Base-by-base conservation (phyloP, 176 grass and related monocot genomes). In the Alopecurus myosuroides region DNA sequence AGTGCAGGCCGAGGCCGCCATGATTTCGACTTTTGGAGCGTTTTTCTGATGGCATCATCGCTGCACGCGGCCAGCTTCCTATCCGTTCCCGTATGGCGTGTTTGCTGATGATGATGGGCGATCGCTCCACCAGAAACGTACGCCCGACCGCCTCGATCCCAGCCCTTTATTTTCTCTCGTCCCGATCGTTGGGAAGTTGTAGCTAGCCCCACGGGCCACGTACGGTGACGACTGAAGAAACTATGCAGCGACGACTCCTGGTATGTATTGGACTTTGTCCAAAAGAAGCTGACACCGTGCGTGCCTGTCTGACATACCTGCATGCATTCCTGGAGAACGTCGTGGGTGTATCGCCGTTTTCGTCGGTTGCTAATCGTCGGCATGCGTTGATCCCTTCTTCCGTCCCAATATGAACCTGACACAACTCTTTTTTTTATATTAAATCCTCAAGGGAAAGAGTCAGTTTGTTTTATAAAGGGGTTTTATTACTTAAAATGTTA, bases 141-240 rank as follows among this genome's bases (percentile, higher is more conserved):
- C 12, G 65, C 34, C 19, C 11, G 34, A 55, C 3, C 37, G 76
- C 51, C 76, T 77, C 75, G 52, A 77, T 30, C 76, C 18, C 22
- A 35, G 22, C n/a, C 12, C 48, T n/a, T 2, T 31, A n/a, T 6
- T 63, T 79, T 80, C 30, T n/a, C n/a, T 22, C 51, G 30, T 80
- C 62, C n/a, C 72, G 70, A 82, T 70, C 78, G 85, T 87, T 87
- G 70, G 41, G 58, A 30, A 62, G 44, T 15, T 46, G 12, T 46
- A 46, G 52, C n/a, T 25, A 57, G 53, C 22, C 53, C 52, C 52
- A 55, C 52, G 19, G 52, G 20, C 9, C 25, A 61, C 3, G 48
- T 49, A 49, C 56, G 57, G 57, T 11, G 25, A 61, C 2, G 29
- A 13, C 9, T 17, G 26, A 15, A 50, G 58, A 28, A 26, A 12